Evolutionary conservation across 2,329 filamentous ascomycete genomes (phyloP).

Genomic region (Xylaria polymorpha): DNA sequence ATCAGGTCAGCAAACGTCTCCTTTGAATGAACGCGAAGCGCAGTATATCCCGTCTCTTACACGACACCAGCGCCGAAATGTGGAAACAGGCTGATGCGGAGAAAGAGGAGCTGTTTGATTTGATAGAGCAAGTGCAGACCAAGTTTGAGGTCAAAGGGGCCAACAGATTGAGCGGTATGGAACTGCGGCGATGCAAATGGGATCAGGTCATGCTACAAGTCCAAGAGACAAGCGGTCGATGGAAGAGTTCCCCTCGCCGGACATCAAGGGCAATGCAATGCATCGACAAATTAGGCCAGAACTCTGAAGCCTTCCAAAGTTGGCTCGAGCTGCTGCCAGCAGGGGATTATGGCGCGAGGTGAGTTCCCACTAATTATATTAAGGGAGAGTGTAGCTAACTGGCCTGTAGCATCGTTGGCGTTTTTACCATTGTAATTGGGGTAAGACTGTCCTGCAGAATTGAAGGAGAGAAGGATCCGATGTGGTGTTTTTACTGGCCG

Average conservation of each 20-base stretch:
- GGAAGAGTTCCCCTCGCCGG: slow-evolving; percentile 20
- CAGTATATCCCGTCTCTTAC: background rate
- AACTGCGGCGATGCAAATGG: slow-evolving; percentile 27
- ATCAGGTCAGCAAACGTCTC: slow-evolving; percentile 7
- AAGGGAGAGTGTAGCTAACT: background rate
- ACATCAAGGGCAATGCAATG: slow-evolving; percentile 21
- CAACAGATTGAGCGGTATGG: background rate
- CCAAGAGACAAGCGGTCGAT: slow-evolving; percentile 5
- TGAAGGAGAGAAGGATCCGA: background rate
- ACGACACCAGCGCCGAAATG: slow-evolving; percentile 19
- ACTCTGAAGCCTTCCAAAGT: slow-evolving; percentile 25
- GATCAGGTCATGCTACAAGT: slow-evolving; percentile 25
- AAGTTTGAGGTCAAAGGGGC: slow-evolving; percentile 14
- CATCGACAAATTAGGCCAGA: slow-evolving; percentile 23
- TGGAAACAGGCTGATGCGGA: slow-evolving; percentile 26
- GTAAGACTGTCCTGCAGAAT: background rate
- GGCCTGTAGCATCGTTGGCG: slow-evolving; percentile 17
- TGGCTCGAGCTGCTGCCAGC: slow-evolving; percentile 27
- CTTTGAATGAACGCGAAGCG: background rate
- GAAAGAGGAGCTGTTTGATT: slow-evolving; percentile 20
- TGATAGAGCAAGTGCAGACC: slow-evolving; percentile 25
- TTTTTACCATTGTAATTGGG: slow-evolving; percentile 23
- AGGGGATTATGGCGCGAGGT: slow-evolving; percentile 27
- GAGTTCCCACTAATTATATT: background rate
- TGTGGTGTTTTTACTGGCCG: background rate